These are phyloP conservation scores for Clonostachys sp. DNA, from an alignment of 2,329 filamentous ascomycete species.

Conservation along the genomic window DNA sequence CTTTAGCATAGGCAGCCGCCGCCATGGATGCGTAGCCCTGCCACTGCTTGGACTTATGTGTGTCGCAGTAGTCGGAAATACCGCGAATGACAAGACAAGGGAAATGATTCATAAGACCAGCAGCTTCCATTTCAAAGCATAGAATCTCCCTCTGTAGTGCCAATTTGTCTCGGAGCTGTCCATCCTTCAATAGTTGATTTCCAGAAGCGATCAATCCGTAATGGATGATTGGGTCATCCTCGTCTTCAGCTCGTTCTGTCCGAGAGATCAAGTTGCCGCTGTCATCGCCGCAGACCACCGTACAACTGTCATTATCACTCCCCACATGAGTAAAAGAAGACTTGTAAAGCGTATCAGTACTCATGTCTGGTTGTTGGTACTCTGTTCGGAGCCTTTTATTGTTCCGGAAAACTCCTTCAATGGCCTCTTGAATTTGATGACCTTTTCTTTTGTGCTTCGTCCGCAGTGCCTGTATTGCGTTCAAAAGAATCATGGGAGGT, in stretches of 20 bases:
- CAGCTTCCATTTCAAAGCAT: conserved; percentile 5
- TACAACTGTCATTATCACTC: neutral
- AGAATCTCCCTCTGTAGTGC: neutral
- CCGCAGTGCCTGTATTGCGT: neutral
- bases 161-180: neutral
- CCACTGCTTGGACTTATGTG: conserved; percentile 18
- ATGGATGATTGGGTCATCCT: neutral
- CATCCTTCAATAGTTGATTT: conserved; percentile 3
- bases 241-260: neutral
- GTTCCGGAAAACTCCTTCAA: neutral
- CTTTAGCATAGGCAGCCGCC: conserved; percentile 16
- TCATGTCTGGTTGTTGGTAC: neutral
- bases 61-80: conserved; percentile 24
- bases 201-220: conserved; percentile 7
- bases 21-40: conserved; percentile 16
- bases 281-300: neutral
- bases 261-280: neutral
- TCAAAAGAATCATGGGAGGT: neutral
- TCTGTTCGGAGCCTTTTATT: neutral
- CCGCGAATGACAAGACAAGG: conserved; percentile 21
- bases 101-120: conserved; percentile 8
- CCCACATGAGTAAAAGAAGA: neutral
- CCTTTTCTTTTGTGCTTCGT: neutral
- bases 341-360: neutral
- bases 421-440: neutral